A percentile compares a stretch with the other conserved stretches of the same genome.
Conservation (phyloP, 257 asterid genomes). For the Plantago major region DNA sequence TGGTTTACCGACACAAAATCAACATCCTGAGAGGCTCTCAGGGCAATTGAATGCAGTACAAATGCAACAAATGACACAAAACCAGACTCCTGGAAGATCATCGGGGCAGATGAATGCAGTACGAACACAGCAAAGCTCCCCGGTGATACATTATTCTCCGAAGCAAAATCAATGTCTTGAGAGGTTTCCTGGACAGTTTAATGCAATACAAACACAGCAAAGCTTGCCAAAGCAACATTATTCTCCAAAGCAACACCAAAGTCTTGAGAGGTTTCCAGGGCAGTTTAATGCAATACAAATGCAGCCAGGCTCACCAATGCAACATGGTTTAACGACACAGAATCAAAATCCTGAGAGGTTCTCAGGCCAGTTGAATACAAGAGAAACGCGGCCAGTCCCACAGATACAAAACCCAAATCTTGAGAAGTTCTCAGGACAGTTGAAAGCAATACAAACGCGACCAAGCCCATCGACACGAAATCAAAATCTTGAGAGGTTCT, state of each 20-base stretch:
- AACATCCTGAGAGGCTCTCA: neutral
- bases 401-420: neutral
- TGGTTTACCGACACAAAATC: too few relatives aligned
- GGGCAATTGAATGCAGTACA: neutral
- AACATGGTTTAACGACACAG: neutral
- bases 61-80: neutral
- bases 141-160: neutral
- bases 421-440: neutral
- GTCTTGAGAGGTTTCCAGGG: too few relatives aligned
- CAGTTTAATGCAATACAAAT: neutral
- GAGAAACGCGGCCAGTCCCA: neutral
- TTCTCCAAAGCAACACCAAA: neutral
- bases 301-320: neutral
- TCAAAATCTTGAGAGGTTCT: neutral
- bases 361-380: neutral
- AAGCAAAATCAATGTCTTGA: neutral
- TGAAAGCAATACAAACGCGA: neutral
- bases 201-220: neutral
- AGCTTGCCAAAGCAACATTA: neutral
- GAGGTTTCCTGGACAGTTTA: neutral
- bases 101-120: neutral
- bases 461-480: neutral
- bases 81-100: neutral
- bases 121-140: neutral
- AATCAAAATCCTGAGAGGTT: neutral